These are phyloP conservation scores for Coffea humblotiana DNA, from an alignment of 305 asterid species.

Conservation along the genomic window DNA sequence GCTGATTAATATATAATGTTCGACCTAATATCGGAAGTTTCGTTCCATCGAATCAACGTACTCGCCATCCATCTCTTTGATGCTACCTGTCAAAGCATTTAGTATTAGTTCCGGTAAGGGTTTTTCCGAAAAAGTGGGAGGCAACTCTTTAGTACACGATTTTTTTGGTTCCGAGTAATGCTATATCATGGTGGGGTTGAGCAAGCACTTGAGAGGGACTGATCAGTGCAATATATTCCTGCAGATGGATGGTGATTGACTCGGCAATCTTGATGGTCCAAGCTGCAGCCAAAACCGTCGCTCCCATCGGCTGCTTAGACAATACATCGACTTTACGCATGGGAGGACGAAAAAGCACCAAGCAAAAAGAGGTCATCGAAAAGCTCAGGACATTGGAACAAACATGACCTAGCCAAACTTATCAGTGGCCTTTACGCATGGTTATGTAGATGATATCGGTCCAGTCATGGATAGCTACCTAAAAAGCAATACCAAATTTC, in stretches of 20 bases:
- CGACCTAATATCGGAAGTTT: not conserved
- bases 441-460: no score
- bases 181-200: not conserved
- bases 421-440: not conserved
- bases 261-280: no score
- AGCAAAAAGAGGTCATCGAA: not conserved
- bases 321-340: not conserved
- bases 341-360: not conserved
- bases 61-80: not conserved
- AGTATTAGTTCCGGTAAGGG: not conserved
- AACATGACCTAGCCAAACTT: not conserved
- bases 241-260: no score
- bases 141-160: not conserved
- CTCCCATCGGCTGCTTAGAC: not conserved
- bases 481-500: no score
- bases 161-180: not conserved
- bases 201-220: not conserved
- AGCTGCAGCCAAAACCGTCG: no score
- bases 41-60: not conserved
- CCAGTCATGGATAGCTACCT: no score
- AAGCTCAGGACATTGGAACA: not conserved
- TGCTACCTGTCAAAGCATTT: no score
- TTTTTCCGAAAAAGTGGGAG: not conserved
- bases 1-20: not conserved
- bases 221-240: not conserved